These are phyloP conservation scores for Haematococcus sp. DNA, from an alignment of 139 green algal genomes.

Conservation along the genomic window DNA sequence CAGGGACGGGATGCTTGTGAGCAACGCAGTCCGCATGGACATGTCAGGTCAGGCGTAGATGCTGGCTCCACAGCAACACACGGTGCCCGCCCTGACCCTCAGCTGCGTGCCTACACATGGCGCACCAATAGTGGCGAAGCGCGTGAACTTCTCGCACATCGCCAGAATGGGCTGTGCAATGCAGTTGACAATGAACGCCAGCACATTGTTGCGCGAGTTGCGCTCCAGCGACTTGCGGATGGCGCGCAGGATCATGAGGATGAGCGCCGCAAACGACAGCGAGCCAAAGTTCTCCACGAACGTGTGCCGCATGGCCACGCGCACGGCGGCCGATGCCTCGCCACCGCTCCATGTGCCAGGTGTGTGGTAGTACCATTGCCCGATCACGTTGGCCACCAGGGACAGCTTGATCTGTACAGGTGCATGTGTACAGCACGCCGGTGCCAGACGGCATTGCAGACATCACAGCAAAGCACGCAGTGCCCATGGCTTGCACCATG, in stretches of 20 bases:
- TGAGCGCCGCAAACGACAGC: slow-evolving; percentile 13
- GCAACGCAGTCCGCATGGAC: too few species aligned
- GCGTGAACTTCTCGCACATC: slow-evolving; percentile 16
- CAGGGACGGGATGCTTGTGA: too few species aligned
- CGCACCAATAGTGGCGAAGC: slow-evolving; percentile 24
- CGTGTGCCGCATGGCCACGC: slow-evolving; percentile 7
- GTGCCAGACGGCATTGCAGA: too few species aligned
- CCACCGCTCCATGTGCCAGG: slow-evolving; percentile 3
- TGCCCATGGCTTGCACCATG: too few species aligned
- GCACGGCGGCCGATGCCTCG: not conserved
- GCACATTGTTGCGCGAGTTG: slow-evolving; percentile 16
- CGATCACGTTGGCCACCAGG: slow-evolving; percentile 18
- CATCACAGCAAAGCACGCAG: too few species aligned
- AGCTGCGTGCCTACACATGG: too few species aligned
- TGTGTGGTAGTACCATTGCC: slow-evolving; percentile 28
- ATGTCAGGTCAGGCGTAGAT: too few species aligned
- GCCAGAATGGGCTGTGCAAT: slow-evolving; percentile 31
- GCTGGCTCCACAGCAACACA: too few species aligned
- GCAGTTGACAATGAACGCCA: slow-evolving; percentile 32
- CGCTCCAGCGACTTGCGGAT: slow-evolving; percentile 1
- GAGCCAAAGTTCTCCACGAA: slow-evolving; percentile 20
- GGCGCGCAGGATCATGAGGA: not conserved
- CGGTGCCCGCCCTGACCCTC: too few species aligned
- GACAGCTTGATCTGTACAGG: slow-evolving; percentile 11
- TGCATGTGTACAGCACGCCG: too few species aligned